Evolutionary conservation across 2,329 filamentous ascomycete species (phyloP).

Genomic region (Tympanopsis confertula): DNA sequence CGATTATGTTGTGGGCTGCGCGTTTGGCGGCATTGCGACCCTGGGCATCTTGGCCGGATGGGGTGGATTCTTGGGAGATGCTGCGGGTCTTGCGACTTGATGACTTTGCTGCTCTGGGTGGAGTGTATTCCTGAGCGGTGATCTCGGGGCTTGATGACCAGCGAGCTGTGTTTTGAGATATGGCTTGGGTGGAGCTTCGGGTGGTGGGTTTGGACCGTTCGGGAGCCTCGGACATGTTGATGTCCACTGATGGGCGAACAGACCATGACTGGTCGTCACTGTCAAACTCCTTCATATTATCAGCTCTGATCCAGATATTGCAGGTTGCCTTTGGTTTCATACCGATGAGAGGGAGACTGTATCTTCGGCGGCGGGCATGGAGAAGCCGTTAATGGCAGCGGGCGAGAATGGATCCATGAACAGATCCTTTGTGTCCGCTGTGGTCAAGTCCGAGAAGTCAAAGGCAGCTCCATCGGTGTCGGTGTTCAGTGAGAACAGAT

Average conservation of each 20-base stretch:
- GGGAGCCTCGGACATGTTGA: too few relatives aligned
- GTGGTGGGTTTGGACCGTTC: too few relatives aligned
- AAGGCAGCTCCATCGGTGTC: not conserved
- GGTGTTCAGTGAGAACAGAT: not conserved
- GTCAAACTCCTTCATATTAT: not conserved
- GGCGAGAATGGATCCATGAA: not conserved
- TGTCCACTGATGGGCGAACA: too few relatives aligned
- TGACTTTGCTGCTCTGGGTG: too few relatives aligned
- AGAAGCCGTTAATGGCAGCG: not conserved
- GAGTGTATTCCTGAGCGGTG: not conserved
- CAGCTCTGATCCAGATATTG: too few relatives aligned
- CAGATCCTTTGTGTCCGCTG: not conserved
- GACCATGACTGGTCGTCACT: conserved; percentile 1
- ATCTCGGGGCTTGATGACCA: not conserved
- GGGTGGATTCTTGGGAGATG: not conserved
- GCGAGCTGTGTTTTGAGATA: not conserved
- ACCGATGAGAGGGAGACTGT: not conserved
- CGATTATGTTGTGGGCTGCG: conserved; percentile 25
- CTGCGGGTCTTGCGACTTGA: too few relatives aligned
- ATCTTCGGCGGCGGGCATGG: not conserved
- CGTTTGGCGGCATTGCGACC: conserved; percentile 20
- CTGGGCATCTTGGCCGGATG: not conserved
- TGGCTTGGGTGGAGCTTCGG: too few relatives aligned
- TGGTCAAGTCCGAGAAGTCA: not conserved
- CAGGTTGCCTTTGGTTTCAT: too few relatives aligned